A percentile compares a stretch with the other conserved stretches of the same genome.
Conservation (phyloP, 2,329 filamentous ascomycete species). For the Ascomycota sp. region DNA sequence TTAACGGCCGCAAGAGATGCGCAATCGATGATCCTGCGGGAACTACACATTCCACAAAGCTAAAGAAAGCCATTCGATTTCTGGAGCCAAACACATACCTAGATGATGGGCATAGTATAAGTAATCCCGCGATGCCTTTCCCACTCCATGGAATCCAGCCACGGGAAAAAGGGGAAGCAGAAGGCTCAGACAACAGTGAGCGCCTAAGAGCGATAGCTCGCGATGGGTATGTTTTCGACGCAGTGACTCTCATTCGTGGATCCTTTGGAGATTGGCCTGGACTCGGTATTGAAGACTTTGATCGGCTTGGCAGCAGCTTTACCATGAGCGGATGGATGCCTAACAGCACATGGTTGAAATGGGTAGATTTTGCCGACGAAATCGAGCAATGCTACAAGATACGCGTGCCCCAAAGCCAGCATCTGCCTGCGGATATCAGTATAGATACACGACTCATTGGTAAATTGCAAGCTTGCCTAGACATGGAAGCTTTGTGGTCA, state of each 20-base stretch:
- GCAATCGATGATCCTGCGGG: not conserved
- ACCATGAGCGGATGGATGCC: conserved; percentile 22
- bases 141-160: not conserved
- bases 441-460: conserved; percentile 6
- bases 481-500: conserved; percentile 22
- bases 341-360: conserved; percentile 13
- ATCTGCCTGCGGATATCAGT: conserved; percentile 1
- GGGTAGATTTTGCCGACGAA: conserved; percentile 9
- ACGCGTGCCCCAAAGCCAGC: conserved; percentile 3
- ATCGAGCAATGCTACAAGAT: conserved; percentile 9
- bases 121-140: not conserved
- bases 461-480: conserved; percentile 17
- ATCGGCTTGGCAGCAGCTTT: conserved; percentile 16
- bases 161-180: not conserved
- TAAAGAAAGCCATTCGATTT: conserved; percentile 10
- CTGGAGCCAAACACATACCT: conserved; percentile 20
- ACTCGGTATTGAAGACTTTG: conserved; percentile 13
- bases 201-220: not conserved
- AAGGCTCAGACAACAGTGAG: not conserved
- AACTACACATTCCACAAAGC: not conserved
- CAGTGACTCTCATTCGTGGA: conserved; percentile 7
- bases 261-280: conserved; percentile 12
- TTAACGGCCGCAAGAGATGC: not conserved
- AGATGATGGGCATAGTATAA: conserved; percentile 8
- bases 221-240: conserved; percentile 2